These are phyloP conservation scores for Somion occarium DNA, from an alignment of 1,284 basidiomycete genomes.

Conservation along the genomic window DNA sequence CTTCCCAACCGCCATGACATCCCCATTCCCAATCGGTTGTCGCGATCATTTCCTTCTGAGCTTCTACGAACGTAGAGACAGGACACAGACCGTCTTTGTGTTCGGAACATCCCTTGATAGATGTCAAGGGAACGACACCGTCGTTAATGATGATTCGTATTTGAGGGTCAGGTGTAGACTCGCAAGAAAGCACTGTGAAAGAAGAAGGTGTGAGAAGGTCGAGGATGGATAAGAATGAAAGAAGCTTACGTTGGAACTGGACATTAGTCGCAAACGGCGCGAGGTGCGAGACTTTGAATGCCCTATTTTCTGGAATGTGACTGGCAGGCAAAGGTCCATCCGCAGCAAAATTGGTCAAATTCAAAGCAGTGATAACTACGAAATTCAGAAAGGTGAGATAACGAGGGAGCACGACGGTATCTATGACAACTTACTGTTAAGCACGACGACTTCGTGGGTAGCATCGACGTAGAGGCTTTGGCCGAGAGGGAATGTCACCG, in stretches of 20 bases:
- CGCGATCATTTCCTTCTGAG: conserved; percentile 61
- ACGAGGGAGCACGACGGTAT: not conserved
- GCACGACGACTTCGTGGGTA: conserved; percentile 80
- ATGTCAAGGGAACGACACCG: conserved; percentile 78
- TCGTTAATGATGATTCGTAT: conserved; percentile 86
- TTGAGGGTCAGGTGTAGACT: conserved; percentile 47
- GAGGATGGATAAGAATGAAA: conserved; percentile 4
- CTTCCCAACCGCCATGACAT: conserved; percentile 69
- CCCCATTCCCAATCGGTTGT: conserved; percentile 75
- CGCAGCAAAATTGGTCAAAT: conserved; percentile 65
- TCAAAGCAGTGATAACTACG: conserved; percentile 67
- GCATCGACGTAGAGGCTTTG: conserved; percentile 84
- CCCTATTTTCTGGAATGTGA: conserved; percentile 58
- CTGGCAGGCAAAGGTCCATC: conserved; percentile 67
- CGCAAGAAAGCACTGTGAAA: conserved; percentile 51
- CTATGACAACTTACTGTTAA: conserved; percentile 53
- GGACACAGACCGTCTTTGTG: conserved; percentile 79
- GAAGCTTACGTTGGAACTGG: conserved; percentile 64
- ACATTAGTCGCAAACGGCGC: conserved; percentile 78
- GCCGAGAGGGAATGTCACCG: conserved; percentile 74
- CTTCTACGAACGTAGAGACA: conserved; percentile 68
- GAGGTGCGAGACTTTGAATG: conserved; percentile 63
- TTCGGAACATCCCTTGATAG: conserved; percentile 67
- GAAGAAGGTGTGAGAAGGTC: conserved; percentile 5
- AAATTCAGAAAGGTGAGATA: conserved; percentile 3